Evolutionary conservation across 2,329 filamentous ascomycete genomes (phyloP), one percentile per base, ranked within the genome.

Genomic region (Claviceps capensis): DNA sequence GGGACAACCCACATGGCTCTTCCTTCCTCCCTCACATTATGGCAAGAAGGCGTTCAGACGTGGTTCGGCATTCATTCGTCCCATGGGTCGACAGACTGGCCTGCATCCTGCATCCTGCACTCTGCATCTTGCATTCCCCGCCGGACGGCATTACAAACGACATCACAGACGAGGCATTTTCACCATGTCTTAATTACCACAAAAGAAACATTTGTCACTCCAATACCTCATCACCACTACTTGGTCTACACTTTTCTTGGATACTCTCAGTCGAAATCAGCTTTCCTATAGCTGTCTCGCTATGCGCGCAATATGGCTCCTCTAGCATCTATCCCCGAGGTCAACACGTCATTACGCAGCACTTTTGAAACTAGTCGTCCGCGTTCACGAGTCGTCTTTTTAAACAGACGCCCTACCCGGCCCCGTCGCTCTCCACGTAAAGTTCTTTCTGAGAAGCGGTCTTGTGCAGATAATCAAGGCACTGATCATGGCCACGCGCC

Each of bases 291-390:
- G 34, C 49, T 51, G 17, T 51, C 48, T 46, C 50, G 44, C 49
- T 48, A 44, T 47, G 48, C 23, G 26, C 47, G n/a, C 50, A 52
- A 43, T 46, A 68, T 69, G 65, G 57, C 56, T 56, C 52, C 56
- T 34, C 49, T 60, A 57, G 57, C 62, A 59, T 61, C 63, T 56
- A 63, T 63, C 44, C 53, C 58, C 22, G 58, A 61, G 51, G 55
- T 56, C 52, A 53, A 55, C 52, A 45, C 58, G 52, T 53, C 53
- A 37, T 52, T 58, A 51, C 52, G 55, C n/a, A 53, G 56, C 43
- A 54, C 54, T 16, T 55, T 45, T 43, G 57, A 48, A 49, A 51
- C 51, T 26, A 52, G 49, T 37, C 53, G 57, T 13, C 58, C 60
- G 5, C 57, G 61, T 34, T 61, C 62, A 3, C 65, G 62, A 47